Evolutionary conservation across 345 rosid genomes (phyloP).

Genomic region (Cardiospermum halicacabum): DNA sequence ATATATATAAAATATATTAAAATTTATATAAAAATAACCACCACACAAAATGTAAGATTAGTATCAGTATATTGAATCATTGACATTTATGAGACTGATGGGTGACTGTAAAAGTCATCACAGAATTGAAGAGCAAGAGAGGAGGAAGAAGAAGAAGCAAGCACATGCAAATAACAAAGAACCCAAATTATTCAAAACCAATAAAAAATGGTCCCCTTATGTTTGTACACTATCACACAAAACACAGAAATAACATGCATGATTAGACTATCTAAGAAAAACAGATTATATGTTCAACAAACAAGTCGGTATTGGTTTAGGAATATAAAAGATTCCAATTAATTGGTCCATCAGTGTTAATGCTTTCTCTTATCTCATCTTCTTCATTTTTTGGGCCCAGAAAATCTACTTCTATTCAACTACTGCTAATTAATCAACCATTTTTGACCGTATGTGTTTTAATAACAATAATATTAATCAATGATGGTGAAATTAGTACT

Average conservation of each 20-base stretch:
- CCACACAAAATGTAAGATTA: too few relatives aligned
- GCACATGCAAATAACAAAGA: too few relatives aligned
- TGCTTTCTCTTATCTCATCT: background rate
- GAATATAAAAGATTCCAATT: background rate
- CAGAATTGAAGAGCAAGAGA: conserved; percentile 1
- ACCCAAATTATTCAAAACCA: background rate
- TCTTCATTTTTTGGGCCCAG: conserved; percentile 12
- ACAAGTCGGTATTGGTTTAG: conserved; percentile 9
- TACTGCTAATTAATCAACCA: conserved; percentile 3
- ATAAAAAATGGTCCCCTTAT: conserved; percentile 17
- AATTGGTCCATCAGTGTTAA: conserved; percentile 7
- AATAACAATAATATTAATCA: background rate
- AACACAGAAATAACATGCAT: conserved; percentile 14
- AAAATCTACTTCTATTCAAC: too few relatives aligned
- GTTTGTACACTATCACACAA: too few relatives aligned
- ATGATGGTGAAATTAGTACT: background rate
- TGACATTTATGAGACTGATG: conserved; percentile 10
- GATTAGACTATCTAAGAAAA: conserved; percentile 20
- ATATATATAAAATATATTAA: too few relatives aligned
- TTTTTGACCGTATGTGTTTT: background rate
- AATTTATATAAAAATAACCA: too few relatives aligned
- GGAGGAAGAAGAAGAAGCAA: conserved; percentile 25
- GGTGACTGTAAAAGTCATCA: conserved; percentile 11
- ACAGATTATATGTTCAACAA: background rate
- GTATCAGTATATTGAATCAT: too few relatives aligned